These are phyloP conservation scores for Pezicula neosporulosa DNA, from an alignment of 2,329 filamentous ascomycete genomes.

Conservation along the genomic window DNA sequence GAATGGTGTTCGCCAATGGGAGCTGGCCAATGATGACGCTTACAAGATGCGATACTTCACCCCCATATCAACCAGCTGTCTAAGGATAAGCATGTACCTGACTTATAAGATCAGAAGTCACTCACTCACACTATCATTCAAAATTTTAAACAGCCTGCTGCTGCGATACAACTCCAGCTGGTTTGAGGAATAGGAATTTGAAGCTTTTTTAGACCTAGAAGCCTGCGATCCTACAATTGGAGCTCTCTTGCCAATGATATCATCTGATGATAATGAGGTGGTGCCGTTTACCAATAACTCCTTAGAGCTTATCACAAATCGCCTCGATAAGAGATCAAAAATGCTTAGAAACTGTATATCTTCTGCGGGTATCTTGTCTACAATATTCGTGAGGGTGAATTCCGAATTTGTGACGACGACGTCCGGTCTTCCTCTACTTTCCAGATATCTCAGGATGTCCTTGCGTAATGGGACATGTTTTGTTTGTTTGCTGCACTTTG, in stretches of 20 bases:
- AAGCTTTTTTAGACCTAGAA: conserved; percentile 2
- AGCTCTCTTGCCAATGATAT: not conserved
- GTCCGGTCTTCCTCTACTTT: not conserved
- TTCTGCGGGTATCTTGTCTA: not conserved
- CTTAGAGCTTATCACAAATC: conserved; percentile 5
- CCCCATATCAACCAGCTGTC: conserved; percentile 15
- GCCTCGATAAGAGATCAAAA: conserved; percentile 1
- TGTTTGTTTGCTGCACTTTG: not conserved
- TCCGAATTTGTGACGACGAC: not conserved
- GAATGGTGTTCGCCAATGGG: not conserved
- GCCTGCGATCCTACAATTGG: not conserved
- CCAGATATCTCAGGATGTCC: not conserved
- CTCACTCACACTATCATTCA: conserved; percentile 15
- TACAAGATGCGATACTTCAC: conserved; percentile 16
- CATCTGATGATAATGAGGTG: not conserved
- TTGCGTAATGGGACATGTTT: not conserved
- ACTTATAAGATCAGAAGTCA: not conserved
- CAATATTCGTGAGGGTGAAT: not conserved
- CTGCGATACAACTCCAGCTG: conserved; percentile 8
- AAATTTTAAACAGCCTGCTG: not conserved
- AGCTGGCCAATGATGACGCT: not conserved
- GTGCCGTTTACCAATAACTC: not conserved
- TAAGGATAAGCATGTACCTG: not conserved
- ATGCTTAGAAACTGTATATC: conserved; percentile 1
- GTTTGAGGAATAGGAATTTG: conserved; percentile 4